phyloP scores from a whole-genome alignment of 345 rosid genomes.

The Gossypium arboreum region DNA sequence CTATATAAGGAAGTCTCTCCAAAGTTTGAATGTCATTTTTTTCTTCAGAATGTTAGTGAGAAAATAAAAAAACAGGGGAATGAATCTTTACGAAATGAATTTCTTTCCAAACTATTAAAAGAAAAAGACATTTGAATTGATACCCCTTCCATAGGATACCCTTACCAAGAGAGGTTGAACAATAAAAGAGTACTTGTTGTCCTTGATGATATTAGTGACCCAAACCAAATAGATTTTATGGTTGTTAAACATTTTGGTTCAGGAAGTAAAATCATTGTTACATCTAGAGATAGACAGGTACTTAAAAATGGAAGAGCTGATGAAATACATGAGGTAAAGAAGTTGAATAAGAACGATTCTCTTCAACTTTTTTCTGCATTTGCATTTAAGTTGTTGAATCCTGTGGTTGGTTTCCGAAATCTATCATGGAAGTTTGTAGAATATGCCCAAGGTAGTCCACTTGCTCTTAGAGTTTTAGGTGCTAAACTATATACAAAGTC shows the following conservation, averaged over 20 bases:
- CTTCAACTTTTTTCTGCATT: slow-evolving; percentile 11
- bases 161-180: neutral
- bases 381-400: neutral
- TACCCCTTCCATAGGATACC: neutral
- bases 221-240: neutral
- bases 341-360: neutral
- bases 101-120: neutral
- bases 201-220: neutral
- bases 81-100: neutral
- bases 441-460: neutral
- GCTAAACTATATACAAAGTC: neutral
- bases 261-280: neutral
- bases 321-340: neutral
- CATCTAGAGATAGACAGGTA: neutral
- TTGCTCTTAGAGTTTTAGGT: neutral
- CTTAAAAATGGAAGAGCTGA: neutral
- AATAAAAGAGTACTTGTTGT: neutral
- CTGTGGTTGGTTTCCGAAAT: neutral
- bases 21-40: neutral
- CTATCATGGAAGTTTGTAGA: neutral
- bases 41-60: neutral
- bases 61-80: neutral
- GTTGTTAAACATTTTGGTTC: neutral
- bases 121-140: neutral
- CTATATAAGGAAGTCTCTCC: neutral